These are phyloP conservation scores for Eucalyptus paniculata DNA, from an alignment of 345 rosid species.

Conservation along the genomic window DNA sequence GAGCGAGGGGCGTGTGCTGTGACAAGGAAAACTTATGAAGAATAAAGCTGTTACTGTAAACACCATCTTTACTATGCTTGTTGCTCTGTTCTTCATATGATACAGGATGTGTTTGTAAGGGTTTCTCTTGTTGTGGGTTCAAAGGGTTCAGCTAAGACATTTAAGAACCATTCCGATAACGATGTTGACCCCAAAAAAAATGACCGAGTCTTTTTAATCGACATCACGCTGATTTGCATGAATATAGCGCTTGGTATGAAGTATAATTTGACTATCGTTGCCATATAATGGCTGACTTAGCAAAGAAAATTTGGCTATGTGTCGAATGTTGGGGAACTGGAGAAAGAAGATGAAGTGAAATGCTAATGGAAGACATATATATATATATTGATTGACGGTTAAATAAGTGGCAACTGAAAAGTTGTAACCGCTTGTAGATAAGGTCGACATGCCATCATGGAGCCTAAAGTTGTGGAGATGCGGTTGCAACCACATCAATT, in stretches of 20 bases:
- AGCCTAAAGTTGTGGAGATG: neutral
- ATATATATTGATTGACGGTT: too few relatives aligned
- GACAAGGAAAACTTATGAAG: neutral
- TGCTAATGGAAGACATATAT: neutral
- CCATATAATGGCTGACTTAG: neutral
- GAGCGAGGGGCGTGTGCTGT: neutral
- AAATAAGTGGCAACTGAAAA: neutral
- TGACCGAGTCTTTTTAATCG: too few relatives aligned
- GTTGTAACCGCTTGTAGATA: neutral
- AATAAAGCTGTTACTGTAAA: neutral
- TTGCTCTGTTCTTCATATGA: neutral
- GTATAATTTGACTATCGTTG: neutral
- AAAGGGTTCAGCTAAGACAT: neutral
- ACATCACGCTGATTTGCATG: neutral
- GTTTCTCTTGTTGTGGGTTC: neutral
- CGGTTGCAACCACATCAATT: neutral
- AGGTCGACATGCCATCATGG: neutral
- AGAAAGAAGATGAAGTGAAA: neutral
- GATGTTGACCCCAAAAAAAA: neutral
- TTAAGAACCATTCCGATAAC: neutral
- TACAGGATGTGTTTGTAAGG: neutral
- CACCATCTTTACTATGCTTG: neutral
- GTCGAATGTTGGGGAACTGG: neutral
- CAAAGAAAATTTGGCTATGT: fast-evolving
- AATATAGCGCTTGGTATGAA: neutral